These are phyloP conservation scores for Populus hybrid DNA, from an alignment of 441 rosid genomes.

Conservation along the genomic window DNA sequence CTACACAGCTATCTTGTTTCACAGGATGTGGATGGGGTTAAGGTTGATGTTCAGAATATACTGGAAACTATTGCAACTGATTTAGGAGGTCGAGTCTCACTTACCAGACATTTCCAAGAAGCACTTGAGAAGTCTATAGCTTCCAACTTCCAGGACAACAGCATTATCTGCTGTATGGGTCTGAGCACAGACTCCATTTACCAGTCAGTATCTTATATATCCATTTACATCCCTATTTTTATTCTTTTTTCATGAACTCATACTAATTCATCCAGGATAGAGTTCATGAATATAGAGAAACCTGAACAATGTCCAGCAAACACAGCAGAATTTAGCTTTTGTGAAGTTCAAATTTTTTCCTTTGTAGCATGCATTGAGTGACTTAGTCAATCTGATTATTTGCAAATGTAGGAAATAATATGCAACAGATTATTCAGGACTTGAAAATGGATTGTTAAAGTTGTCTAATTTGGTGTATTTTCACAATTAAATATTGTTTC, in stretches of 20 bases:
- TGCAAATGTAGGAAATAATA: background rate
- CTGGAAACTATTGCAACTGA: constrained; percentile 44
- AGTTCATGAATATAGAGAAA: background rate
- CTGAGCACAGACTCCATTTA: constrained; percentile 53
- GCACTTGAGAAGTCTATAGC: constrained; percentile 49
- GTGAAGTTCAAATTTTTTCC: too few species aligned
- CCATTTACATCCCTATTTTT: background rate
- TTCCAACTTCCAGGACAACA: constrained; percentile 44
- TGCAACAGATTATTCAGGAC: background rate
- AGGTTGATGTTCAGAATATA: constrained; percentile 64
- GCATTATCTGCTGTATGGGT: constrained; percentile 58
- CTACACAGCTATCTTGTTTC: constrained; percentile 50
- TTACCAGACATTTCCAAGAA: constrained; percentile 44
- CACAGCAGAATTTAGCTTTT: background rate
- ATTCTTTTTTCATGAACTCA: background rate
- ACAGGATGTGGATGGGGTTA: constrained; percentile 52
- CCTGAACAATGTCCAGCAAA: background rate
- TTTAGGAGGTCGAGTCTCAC: constrained; percentile 47
- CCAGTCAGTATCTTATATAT: constrained; percentile 28
- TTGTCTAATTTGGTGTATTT: background rate
- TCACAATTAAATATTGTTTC: background rate
- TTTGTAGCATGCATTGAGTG: background rate
- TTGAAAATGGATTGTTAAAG: background rate
- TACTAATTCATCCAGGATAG: background rate
- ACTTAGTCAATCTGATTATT: background rate